phyloP scores from a whole-genome alignment of 1,284 basidiomycete genomes.

The Pascua sp. region DNA sequence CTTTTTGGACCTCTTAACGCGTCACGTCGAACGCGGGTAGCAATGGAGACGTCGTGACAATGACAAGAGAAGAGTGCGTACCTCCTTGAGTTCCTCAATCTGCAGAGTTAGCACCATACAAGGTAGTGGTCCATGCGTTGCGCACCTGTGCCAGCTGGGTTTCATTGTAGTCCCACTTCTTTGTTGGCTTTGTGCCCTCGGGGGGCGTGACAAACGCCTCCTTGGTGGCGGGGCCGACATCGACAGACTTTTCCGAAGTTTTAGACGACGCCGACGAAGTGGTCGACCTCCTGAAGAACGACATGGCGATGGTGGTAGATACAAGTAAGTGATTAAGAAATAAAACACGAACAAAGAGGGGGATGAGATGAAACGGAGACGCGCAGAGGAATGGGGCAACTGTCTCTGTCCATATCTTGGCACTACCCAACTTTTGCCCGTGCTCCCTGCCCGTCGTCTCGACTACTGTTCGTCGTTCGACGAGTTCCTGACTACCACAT shows the following conservation, averaged over 20 bases:
- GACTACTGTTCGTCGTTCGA: too few species aligned
- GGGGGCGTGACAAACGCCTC: slow-evolving; percentile 12
- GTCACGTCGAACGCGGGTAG: too few species aligned
- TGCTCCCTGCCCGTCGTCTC: too few species aligned
- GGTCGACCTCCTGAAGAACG: slow-evolving; percentile 11
- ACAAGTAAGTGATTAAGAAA: neutral
- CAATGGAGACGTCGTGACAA: slow-evolving; percentile 5
- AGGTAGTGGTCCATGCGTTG: neutral
- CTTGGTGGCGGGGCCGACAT: slow-evolving; percentile 6
- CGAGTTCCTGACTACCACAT: too few species aligned
- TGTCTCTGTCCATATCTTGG: too few species aligned
- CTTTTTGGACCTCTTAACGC: too few species aligned
- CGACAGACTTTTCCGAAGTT: neutral
- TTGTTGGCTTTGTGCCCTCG: slow-evolving; percentile 21
- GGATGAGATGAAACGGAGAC: too few species aligned
- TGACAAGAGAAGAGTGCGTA: slow-evolving; percentile 34
- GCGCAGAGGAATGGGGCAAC: too few species aligned
- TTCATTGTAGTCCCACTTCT: slow-evolving; percentile 62
- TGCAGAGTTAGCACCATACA: slow-evolving; percentile 27
- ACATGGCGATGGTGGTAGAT: slow-evolving; percentile 4
- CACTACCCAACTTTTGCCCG: too few species aligned
- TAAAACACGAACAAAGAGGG: neutral
- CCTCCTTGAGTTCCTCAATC: slow-evolving; percentile 63
- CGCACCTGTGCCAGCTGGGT: slow-evolving; percentile 56
- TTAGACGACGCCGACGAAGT: slow-evolving; percentile 2